Evolutionary conservation across 352 stramenopile species (phyloP), one percentile per base, ranked within the genome.

Genomic region (Phytophthora pisi): DNA sequence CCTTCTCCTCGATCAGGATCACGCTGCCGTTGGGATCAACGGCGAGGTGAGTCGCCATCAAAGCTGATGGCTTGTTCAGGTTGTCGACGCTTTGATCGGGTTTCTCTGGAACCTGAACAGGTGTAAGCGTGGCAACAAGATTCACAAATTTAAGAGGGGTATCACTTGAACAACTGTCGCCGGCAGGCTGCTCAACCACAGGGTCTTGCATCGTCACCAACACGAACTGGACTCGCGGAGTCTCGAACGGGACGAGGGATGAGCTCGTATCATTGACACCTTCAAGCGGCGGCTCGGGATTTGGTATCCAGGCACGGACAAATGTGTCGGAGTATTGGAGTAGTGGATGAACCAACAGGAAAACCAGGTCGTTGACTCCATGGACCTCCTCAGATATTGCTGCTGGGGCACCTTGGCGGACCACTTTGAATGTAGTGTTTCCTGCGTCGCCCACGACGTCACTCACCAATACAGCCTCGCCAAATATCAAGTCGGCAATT

Each of bases 361-460:
- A 77, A 15, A 66, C 49, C 1, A 78, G 49, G 1, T 64, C 13
- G 4, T 72, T 59, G 2, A 68, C 40, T 2, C 52, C 63, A 9
- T 77, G 49, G 3, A 49, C 20, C 50, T 91, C 83, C 58, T 89
- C 83, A 5, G 79, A 70, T n/a, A 91, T 76, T 24, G 70, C 84
- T 6, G 62, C 59, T 2, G 55, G 24, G 5, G 66, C 59, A 24
- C 76, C 72, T 36, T 88, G 66, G 15, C 72, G 70, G 15, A 70
- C 38, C 4, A 77, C 49, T 57, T 90, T 91, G 65, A 91, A 64
- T 15, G 61, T 85, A 30, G 74, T 69, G 34, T 74, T 88, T 20
- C 81, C 79, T 7, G 65, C 53, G 20, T 92, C 84, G 2, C 76
- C 78, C 10, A 90, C 70, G 42, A 92, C 65, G 4, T 79, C 77